Conservation (phyloP, 148 eudicot species). For the Rhododendron molle region DNA sequence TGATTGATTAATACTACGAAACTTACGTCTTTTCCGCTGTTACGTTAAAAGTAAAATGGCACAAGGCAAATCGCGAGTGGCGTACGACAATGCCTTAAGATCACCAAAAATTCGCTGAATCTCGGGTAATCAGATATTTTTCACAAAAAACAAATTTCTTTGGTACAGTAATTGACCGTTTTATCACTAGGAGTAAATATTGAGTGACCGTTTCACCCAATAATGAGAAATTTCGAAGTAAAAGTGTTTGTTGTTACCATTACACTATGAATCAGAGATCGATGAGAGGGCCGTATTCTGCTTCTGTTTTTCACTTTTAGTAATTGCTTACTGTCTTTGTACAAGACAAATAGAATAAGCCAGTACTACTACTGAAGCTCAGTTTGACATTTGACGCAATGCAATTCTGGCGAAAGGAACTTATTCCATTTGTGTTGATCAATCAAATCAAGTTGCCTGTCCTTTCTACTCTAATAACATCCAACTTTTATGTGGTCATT, state of each 20-base stretch:
- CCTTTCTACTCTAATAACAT: neutral
- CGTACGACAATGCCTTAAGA: too few species aligned
- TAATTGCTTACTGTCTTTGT: neutral
- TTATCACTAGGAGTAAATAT: too few species aligned
- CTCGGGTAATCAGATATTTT: neutral
- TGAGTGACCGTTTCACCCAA: neutral
- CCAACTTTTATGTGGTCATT: neutral
- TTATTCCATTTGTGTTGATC: slow-evolving; percentile 2
- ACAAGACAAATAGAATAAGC: slow-evolving; percentile 1
- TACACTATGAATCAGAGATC: neutral
- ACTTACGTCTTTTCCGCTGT: too few species aligned
- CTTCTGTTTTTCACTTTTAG: neutral
- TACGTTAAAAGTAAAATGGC: neutral
- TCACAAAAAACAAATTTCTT: neutral
- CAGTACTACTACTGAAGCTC: neutral
- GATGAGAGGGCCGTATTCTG: neutral
- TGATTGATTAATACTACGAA: too few species aligned
- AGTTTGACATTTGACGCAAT: slow-evolving; percentile 1
- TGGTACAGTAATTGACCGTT: neutral
- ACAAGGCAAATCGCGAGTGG: neutral
- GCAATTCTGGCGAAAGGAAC: neutral
- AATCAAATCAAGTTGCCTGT: neutral
- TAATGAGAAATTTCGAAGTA: neutral
- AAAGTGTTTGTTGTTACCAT: too few species aligned
- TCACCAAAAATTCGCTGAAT: too few species aligned